Evolutionary conservation across 164 flowering plant species (phyloP).

Genomic region (Santalum album): DNA sequence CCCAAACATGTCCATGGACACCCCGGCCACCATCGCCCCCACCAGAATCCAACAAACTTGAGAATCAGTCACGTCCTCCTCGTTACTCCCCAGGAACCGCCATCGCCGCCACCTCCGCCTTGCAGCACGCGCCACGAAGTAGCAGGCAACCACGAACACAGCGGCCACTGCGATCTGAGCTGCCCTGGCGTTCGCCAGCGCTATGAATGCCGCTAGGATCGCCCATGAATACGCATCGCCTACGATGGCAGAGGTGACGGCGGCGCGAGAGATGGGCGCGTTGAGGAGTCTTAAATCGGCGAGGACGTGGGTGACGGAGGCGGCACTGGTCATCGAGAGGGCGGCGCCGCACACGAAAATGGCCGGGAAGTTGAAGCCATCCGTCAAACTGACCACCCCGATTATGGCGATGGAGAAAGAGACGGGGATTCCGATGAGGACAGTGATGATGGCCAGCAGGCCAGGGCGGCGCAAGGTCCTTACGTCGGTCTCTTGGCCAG

Average conservation of each 20-base stretch:
- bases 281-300: slow-evolving; percentile 21
- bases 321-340: slow-evolving; percentile 20
- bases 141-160: slow-evolving; percentile 9
- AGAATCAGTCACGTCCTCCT: slow-evolving; percentile 15
- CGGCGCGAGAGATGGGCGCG: slow-evolving; percentile 13
- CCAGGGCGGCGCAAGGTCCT: slow-evolving; percentile 11
- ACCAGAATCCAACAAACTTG: slow-evolving; percentile 15
- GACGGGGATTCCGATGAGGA: slow-evolving; percentile 12
- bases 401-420: slow-evolving; percentile 12
- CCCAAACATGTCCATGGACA: slow-evolving; percentile 20
- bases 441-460: slow-evolving; percentile 16
- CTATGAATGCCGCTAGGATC: slow-evolving; percentile 16
- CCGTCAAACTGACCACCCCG: too few species aligned
- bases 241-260: slow-evolving; percentile 16
- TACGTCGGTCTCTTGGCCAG: slow-evolving; percentile 27
- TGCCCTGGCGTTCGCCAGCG: slow-evolving; percentile 11
- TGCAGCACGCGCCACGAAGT: too few species aligned
- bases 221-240: slow-evolving; percentile 21
- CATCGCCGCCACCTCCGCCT: slow-evolving; percentile 10
- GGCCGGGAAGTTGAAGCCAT: too few species aligned
- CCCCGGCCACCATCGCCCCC: slow-evolving; percentile 16
- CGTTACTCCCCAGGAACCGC: slow-evolving; percentile 11
- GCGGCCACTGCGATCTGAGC: slow-evolving; percentile 7
- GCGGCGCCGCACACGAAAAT: slow-evolving; percentile 18
- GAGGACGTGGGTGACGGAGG: slow-evolving; percentile 17